A percentile compares a stretch with the other conserved stretches of the same genome.
Conservation (phyloP, 768 basidiomycete genomes). For the Russula vinacea region DNA sequence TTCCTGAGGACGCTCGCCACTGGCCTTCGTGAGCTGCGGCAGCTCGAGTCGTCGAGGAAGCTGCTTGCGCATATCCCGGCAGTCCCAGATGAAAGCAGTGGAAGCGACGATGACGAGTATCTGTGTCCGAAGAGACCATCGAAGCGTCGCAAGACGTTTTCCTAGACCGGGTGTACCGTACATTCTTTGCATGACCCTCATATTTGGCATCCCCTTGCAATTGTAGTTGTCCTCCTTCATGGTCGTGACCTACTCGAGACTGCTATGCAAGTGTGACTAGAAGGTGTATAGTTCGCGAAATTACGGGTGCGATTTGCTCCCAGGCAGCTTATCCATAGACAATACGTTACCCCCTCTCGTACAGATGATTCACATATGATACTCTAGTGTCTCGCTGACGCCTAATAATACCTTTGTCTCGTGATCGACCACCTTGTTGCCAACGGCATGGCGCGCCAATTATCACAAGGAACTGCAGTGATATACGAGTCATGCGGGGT, state of each 20-base stretch:
- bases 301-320: neutral
- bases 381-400: constrained; percentile 33
- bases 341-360: neutral
- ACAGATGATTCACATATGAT: constrained; percentile 15
- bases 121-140: constrained; percentile 37
- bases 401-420: constrained; percentile 33
- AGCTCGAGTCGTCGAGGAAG: constrained; percentile 53
- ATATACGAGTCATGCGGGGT: no score
- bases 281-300: neutral
- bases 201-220: constrained; percentile 4
- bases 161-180: neutral
- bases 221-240: neutral
- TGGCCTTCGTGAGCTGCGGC: constrained; percentile 61
- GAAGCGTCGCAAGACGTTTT: constrained; percentile 31
- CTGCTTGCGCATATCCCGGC: constrained; percentile 43
- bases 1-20: constrained; percentile 61
- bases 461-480: no score
- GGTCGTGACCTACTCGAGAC: neutral
- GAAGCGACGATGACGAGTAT: constrained; percentile 56
- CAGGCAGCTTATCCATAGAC: neutral
- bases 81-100: constrained; percentile 43
- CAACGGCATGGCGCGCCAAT: constrained; percentile 42
- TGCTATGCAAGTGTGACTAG: neutral
- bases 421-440: constrained; percentile 27
- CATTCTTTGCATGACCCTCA: neutral